Evolutionary conservation across 306 rosid genomes (phyloP).

Genomic region (Sicyos edulis): DNA sequence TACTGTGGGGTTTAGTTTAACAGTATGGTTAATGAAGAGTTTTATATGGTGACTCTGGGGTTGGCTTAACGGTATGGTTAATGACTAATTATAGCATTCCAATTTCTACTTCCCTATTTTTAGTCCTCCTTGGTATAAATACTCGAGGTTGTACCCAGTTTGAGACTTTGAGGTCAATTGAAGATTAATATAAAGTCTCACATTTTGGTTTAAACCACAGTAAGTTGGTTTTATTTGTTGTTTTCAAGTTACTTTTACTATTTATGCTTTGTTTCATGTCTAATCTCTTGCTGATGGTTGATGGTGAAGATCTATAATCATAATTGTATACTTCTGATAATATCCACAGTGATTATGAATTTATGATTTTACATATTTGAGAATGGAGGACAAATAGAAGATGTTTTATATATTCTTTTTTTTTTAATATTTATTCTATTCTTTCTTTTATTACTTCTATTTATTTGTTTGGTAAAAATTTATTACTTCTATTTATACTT

Average conservation of each 20-base stretch:
- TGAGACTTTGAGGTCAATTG: too few species aligned
- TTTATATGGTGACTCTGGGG: too few species aligned
- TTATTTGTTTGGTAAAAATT: not conserved
- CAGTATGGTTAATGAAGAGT: too few species aligned
- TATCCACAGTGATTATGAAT: not conserved
- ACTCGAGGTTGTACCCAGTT: too few species aligned
- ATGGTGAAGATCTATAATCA: not conserved
- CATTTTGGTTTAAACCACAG: too few species aligned
- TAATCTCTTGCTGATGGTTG: not conserved
- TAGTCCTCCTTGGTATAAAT: too few species aligned
- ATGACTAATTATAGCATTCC: too few species aligned
- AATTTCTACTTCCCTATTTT: too few species aligned
- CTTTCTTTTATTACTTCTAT: not conserved
- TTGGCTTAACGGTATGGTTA: too few species aligned
- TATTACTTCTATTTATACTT: not conserved
- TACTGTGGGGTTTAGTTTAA: too few species aligned
- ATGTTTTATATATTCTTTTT: slow-evolving; percentile 9
- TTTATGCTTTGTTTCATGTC: not conserved
- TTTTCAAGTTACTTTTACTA: slow-evolving; percentile 12
- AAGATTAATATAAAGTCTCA: too few species aligned
- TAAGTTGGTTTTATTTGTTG: not conserved
- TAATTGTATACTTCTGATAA: not conserved
- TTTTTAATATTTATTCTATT: not conserved
- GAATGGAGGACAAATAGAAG: not conserved
- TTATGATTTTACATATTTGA: not conserved